Base-by-base conservation (phyloP, 2,329 filamentous ascomycete genomes). In the Diaporthe longicolla region DNA sequence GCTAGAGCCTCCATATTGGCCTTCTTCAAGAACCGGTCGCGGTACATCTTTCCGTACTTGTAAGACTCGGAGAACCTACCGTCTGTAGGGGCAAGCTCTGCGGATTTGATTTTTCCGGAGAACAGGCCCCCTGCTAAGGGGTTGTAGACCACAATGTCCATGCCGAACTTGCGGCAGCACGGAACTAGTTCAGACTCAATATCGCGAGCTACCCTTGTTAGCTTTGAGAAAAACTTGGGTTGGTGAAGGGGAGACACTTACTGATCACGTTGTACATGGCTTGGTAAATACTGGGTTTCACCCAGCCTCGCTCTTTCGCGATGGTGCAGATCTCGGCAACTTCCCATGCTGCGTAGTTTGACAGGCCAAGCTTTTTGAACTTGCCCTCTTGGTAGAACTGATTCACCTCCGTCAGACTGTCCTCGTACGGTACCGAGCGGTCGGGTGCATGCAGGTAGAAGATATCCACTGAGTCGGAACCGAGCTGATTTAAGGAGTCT, bases 291-390 rank as follows among this genome's bases (percentile, higher is more conserved):
- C 90, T 93, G 0, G 93, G 93, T 17, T 79, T 87, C 21, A 94
- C 92, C 91, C 91, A 94, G 35, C 89, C 89, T 76, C 90, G 88
- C 81, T 90, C 87, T 73, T 90, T 89, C 83, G 91, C 93, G 50
- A 92, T 89, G 76, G 92, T 90, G 65, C 90, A 91, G 10, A 95
- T 88, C 82, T 95, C 93, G 0, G 93, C 93, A 4, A 95, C 92
- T 80, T 95, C 93, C 83, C 92, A 95, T 0, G 93, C 89, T 0
- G 93, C 91, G 79, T 89, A 95, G 81, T 95, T 95, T 77, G 88
- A 91, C 57, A 95, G 80, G 1, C 93, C 93, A 4, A 95, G 83
- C 69, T 90, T 87, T 21, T 92, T 89, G 78, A 96, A 95, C 78
- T 94, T 94, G 40, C 93, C 93, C 21, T 79, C 87, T 79, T 92